A percentile compares a stretch with the other conserved stretches of the same genome.
Conservation (phyloP, 75 land plant species). For the Larix kaempferi region DNA sequence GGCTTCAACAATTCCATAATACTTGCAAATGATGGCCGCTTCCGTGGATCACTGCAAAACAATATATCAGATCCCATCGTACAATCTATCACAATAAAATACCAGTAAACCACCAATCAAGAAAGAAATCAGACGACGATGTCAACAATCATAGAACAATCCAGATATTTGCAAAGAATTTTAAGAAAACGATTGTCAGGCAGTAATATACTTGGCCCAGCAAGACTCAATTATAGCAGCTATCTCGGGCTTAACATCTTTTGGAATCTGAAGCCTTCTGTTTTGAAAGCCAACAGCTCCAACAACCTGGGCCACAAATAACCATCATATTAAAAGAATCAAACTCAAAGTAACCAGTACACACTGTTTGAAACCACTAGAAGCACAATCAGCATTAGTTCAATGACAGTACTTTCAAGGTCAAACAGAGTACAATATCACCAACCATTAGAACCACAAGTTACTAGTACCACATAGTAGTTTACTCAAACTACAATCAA, state of each 20-base stretch:
- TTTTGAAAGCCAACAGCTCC: slow-evolving; percentile 81
- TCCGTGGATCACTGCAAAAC: slow-evolving; percentile 69
- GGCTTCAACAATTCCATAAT: slow-evolving; percentile 60
- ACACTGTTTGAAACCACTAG: too few relatives aligned
- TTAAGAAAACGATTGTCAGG: neutral
- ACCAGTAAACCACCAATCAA: neutral
- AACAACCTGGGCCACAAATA: slow-evolving; percentile 52
- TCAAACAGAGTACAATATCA: too few relatives aligned
- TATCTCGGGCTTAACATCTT: slow-evolving; percentile 45
- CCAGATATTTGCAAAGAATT: neutral
- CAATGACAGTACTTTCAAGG: too few relatives aligned
- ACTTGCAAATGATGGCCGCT: slow-evolving; percentile 65
- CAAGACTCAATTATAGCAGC: slow-evolving; percentile 67
- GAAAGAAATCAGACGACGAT: neutral
- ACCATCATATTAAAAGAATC: too few relatives aligned
- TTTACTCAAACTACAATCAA: too few relatives aligned
- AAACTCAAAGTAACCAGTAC: too few relatives aligned
- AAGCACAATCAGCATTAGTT: too few relatives aligned
- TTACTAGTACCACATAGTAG: too few relatives aligned
- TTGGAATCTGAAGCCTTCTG: slow-evolving; percentile 73
- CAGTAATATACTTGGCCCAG: slow-evolving; percentile 56
- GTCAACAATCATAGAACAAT: neutral
- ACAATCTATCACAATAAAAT: neutral
- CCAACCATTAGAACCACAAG: too few relatives aligned
- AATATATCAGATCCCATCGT: neutral